Evolutionary conservation across 2,329 filamentous ascomycete genomes (phyloP).

Genomic region (Alternaria arbusti): DNA sequence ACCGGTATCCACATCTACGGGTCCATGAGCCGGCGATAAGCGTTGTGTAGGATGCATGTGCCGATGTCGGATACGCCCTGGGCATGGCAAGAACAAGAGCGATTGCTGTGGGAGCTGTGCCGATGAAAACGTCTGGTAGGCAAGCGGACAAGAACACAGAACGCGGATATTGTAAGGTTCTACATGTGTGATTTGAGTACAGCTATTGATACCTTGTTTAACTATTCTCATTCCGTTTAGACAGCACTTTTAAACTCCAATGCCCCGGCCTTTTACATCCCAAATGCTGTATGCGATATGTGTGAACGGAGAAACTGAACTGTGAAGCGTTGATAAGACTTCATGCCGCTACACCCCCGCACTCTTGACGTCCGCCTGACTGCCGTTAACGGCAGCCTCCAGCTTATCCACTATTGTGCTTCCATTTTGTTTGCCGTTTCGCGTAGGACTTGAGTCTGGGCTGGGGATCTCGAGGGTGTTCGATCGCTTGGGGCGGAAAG

Average conservation of each 20-base stretch:
- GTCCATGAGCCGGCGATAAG: conserved; percentile 11
- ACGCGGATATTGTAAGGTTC: neutral
- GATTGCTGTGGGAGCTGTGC: neutral
- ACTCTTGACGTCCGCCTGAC: conserved; percentile 27
- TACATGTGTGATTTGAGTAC: neutral
- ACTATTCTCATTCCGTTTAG: neutral
- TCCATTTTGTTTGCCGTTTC: conserved; percentile 12
- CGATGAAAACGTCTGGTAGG: neutral
- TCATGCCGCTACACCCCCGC: conserved; percentile 16
- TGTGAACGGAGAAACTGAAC: neutral
- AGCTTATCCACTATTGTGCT: conserved; percentile 35
- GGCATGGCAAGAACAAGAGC: neutral
- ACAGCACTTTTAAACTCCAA: neutral
- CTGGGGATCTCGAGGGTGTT: conserved; percentile 52
- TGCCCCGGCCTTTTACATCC: neutral
- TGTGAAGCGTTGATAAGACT: neutral
- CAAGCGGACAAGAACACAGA: neutral
- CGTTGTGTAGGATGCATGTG: neutral
- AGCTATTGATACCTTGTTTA: neutral
- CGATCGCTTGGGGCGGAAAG: conserved; percentile 64
- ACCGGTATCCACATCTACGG: neutral
- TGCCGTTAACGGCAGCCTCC: conserved; percentile 39
- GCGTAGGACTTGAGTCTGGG: conserved; percentile 31
- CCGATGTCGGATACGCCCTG: conserved; percentile 9
- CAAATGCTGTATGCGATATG: neutral